These are phyloP conservation scores for Hypholoma sublateritium DNA, from an alignment of 768 basidiomycete genomes.

Conservation along the genomic window DNA sequence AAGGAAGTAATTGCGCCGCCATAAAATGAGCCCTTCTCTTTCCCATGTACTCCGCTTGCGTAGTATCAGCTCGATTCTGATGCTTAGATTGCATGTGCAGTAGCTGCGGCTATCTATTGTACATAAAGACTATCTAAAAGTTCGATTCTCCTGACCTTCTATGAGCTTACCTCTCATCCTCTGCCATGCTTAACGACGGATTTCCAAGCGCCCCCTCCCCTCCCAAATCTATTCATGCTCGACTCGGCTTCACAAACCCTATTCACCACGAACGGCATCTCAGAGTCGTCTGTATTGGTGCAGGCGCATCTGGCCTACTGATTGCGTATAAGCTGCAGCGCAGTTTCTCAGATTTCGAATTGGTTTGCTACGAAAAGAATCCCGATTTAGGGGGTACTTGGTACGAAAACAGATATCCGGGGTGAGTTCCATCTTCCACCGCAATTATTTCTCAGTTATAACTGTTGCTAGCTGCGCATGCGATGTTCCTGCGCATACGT, in stretches of 20 bases:
- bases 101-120: no score
- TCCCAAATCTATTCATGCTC: constrained; percentile 3
- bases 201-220: neutral
- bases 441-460: neutral
- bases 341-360: constrained; percentile 31
- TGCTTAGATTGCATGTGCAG: no score
- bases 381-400: constrained; percentile 30
- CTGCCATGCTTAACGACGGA: neutral
- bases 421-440: constrained; percentile 15
- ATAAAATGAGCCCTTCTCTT: no score
- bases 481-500: constrained; percentile 31
- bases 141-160: no score
- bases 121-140: no score
- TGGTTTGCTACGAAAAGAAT: constrained; percentile 35
- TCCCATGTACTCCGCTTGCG: no score
- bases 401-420: constrained; percentile 37
- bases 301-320: constrained; percentile 35
- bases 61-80: no score
- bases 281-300: constrained; percentile 32
- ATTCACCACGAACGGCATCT: constrained; percentile 27
- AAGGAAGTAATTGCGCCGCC: no score
- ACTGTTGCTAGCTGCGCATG: constrained; percentile 14
- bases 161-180: no score
- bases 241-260: constrained; percentile 15
- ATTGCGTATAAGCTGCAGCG: constrained; percentile 35